phyloP scores from a whole-genome alignment of 805 yeast genomes.

The Kodamaea fukazawae region DNA sequence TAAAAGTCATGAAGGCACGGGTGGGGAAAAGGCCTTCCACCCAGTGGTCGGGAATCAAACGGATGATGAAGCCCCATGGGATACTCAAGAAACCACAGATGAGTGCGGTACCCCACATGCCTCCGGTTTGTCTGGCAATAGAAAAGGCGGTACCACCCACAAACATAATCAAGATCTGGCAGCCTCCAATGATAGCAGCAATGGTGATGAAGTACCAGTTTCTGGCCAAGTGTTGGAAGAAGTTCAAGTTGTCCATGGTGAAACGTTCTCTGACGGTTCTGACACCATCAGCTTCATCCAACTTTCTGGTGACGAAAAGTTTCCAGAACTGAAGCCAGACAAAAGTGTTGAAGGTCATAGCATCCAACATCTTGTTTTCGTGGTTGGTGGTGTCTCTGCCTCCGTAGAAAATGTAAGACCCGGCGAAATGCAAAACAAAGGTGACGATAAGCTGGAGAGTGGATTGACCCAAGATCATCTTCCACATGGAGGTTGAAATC shows the following conservation, averaged over 20 bases:
- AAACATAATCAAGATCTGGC: slow-evolving; percentile 88
- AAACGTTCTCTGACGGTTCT: slow-evolving; percentile 56
- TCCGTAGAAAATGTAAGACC: slow-evolving; percentile 57
- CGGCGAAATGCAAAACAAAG: slow-evolving; percentile 77
- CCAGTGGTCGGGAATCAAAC: slow-evolving; percentile 83
- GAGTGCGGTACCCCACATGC: slow-evolving; percentile 88
- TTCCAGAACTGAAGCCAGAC: slow-evolving; percentile 98
- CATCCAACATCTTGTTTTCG: slow-evolving; percentile 59
- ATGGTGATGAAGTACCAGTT: slow-evolving; percentile 81
- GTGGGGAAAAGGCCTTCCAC: slow-evolving; percentile 65
- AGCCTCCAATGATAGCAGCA: slow-evolving; percentile 70
- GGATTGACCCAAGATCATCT: slow-evolving; percentile 92
- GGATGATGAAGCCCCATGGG: slow-evolving; percentile 73
- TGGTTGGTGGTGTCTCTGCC: slow-evolving; percentile 36
- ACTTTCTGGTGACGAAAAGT: slow-evolving; percentile 84
- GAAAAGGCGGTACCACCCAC: slow-evolving; percentile 97
- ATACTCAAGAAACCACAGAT: slow-evolving; percentile 76
- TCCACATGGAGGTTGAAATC: slow-evolving; percentile 94
- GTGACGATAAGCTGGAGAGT: slow-evolving; percentile 75
- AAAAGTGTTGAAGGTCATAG: slow-evolving; percentile 92
- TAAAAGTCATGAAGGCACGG: slow-evolving; percentile 39
- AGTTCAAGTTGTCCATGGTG: slow-evolving; percentile 66
- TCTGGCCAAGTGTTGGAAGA: slow-evolving; percentile 76
- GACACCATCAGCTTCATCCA: slow-evolving; percentile 82
- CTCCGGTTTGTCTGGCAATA: slow-evolving; percentile 72